Evolutionary conservation across 2,329 filamentous ascomycete genomes (phyloP).

Genomic region (Pseudogymnoascus sp.): DNA sequence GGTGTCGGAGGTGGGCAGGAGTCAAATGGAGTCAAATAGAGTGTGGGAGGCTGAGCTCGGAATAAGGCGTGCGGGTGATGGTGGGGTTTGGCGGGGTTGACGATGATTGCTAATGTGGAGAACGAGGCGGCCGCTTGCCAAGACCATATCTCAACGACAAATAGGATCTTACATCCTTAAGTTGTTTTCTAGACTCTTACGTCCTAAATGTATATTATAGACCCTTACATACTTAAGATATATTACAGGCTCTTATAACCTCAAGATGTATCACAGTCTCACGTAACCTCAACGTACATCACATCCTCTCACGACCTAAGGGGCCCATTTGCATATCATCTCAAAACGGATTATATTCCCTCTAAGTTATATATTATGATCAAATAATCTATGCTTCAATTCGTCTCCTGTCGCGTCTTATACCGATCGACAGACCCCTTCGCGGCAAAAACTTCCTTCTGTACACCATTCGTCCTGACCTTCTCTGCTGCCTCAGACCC

Average conservation of each 20-base stretch:
- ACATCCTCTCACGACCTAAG: too few relatives aligned
- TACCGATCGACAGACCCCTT: not conserved
- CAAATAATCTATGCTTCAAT: not conserved
- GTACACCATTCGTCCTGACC: not conserved
- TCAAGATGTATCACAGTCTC: too few relatives aligned
- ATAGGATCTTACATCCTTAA: too few relatives aligned
- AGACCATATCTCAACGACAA: not conserved
- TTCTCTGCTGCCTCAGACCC: slow-evolving; percentile 9
- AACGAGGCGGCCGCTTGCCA: not conserved
- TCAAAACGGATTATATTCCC: too few relatives aligned
- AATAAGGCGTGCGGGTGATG: not conserved
- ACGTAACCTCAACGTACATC: too few relatives aligned
- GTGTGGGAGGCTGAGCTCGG: not conserved
- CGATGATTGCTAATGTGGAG: not conserved
- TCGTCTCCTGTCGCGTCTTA: slow-evolving; percentile 4
- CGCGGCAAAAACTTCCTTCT: not conserved
- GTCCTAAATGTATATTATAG: too few relatives aligned
- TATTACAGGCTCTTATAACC: too few relatives aligned
- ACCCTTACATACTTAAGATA: too few relatives aligned
- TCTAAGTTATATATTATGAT: not conserved
- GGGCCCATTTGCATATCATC: too few relatives aligned
- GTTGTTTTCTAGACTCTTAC: too few relatives aligned
- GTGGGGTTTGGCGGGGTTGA: not conserved
- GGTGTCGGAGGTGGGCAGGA: not conserved
- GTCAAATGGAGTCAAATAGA: not conserved